These are phyloP conservation scores for Pouteria glomerata DNA, from an alignment of 148 eudicot species.

Conservation along the genomic window DNA sequence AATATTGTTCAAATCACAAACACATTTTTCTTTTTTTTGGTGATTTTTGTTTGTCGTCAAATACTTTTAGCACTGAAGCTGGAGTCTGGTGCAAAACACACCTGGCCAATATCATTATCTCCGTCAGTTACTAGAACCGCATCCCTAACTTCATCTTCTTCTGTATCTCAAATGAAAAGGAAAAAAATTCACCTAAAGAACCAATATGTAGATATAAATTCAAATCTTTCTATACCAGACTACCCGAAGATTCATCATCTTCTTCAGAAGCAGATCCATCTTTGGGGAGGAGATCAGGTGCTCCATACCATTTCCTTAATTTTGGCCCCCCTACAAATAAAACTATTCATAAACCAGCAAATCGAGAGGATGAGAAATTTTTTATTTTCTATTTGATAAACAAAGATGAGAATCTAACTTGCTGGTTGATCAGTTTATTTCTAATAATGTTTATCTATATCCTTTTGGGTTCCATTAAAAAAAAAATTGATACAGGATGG, in stretches of 20 bases:
- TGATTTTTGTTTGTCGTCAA: not conserved
- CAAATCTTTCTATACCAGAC: not conserved
- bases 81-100: constrained; percentile 18
- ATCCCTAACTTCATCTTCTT: constrained; percentile 62
- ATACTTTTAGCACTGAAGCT: not conserved
- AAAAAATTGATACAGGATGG: no score
- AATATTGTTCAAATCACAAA: not conserved
- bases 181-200: not conserved
- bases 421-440: not conserved
- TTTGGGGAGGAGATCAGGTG: constrained; percentile 71
- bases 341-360: constrained; percentile 2
- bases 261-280: constrained; percentile 47
- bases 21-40: not conserved
- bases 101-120: constrained; percentile 95
- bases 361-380: not conserved
- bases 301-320: constrained; percentile 97
- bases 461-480: not conserved
- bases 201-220: not conserved
- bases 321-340: constrained; percentile 78
- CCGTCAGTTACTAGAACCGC: constrained; percentile 93
- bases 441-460: not conserved
- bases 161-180: constrained; percentile 26
- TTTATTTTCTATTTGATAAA: no score
- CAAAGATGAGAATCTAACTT: no score
- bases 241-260: constrained; percentile 44